Evolutionary conservation across 352 stramenopile species (phyloP), one percentile per base, ranked within the genome.

Genomic region (Phytophthora parvispora): DNA sequence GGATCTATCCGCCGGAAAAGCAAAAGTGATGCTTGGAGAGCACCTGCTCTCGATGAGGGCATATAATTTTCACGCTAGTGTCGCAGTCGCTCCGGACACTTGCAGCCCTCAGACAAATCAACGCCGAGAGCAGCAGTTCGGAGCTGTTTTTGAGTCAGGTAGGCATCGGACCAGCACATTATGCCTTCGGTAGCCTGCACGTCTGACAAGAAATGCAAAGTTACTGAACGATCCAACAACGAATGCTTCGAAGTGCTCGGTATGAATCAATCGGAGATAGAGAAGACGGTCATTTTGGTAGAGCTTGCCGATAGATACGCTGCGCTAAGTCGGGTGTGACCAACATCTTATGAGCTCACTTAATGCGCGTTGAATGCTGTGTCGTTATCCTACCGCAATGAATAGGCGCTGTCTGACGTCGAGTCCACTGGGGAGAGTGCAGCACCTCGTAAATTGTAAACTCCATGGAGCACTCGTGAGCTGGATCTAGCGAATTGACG

Each of bases 371-470:
- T 12, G 3, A 20, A 16, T 20, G 38, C 22, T 2, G 16, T 56
- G n/a, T 45, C 24, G 32, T 20, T 27, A 50, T 45, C 32, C 40
- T 62, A 60, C 16, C 18, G 36, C 12, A 57, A 13, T 0, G 58
- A 57, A 32, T 65, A 56, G 27, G 25, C 18, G 22, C 25, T 69
- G 29, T 64, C 34, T 10, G 60, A 36, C 20, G 50, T 50, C 22
- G 50, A 59, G 15, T 68, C 58, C 54, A 31, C 15, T 12, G 27
- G 6, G 20, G 58, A 29, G 9, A 34, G 22, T n/a, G n/a, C n/a
- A n/a, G n/a, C n/a, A n/a, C n/a, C n/a, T 12, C 38, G 36, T 20
- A 74, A 52, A 29, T 69, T 74, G 47, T 66, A 74, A 8, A 74
- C 60, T 6, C 25, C 47, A 15, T 74, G 38, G 47, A 69, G 52